These are phyloP conservation scores for Sarcocystis neurona DNA, from an alignment of 169 alveolate genomes.

Conservation along the genomic window DNA sequence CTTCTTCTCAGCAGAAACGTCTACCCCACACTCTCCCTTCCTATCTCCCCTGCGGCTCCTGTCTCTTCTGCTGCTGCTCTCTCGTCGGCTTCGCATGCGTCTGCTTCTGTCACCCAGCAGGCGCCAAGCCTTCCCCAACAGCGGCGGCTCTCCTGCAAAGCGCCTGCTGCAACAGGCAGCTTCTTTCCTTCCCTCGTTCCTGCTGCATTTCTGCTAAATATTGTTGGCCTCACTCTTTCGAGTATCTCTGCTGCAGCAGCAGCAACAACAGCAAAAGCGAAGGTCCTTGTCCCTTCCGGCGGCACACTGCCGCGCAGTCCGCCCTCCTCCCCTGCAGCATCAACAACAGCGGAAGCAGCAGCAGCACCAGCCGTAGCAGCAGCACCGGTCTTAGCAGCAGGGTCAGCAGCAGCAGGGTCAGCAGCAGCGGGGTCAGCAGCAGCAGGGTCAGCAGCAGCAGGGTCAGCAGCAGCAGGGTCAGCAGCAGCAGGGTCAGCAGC, in stretches of 20 bases:
- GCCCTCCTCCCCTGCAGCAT: neutral
- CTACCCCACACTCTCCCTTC: neutral
- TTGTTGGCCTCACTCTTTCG: neutral
- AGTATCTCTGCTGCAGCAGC: neutral
- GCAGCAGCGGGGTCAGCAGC: neutral
- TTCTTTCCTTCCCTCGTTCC: neutral
- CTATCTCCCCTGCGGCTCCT: neutral
- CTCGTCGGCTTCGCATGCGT: no score
- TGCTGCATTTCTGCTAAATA: no score
- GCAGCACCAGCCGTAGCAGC: neutral
- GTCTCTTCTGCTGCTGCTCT: neutral
- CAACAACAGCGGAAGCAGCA: neutral
- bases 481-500: no score
- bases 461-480: neutral
- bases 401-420: neutral
- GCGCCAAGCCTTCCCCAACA: no score
- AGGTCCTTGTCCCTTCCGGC: neutral
- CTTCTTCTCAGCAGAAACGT: neutral
- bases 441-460: neutral
- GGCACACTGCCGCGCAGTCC: neutral
- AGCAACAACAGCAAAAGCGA: neutral
- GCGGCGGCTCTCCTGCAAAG: neutral
- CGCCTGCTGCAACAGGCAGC: neutral
- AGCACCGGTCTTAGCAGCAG: neutral
- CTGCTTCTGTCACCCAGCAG: no score